Percentiles rank a stretch among this genome's conserved stretches.
Evolutionary conservation across 495 filamentous ascomycete genomes (phyloP).

Genomic region (Tetracladium setigerum): DNA sequence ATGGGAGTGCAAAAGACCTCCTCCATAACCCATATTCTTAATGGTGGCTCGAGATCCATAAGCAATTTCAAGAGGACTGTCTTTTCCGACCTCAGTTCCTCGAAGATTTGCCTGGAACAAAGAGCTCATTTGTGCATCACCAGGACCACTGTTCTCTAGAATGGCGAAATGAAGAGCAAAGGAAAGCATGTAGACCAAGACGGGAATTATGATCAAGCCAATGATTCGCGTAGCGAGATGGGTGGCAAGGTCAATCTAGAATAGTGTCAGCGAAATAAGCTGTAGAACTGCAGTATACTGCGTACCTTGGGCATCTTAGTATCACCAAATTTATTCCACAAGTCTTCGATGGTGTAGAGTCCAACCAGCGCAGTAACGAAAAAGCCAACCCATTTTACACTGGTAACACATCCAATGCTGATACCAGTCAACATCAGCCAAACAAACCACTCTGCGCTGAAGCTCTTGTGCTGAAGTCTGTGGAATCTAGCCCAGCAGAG

Average conservation of each 20-base stretch:
- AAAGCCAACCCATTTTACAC: constrained; percentile 95
- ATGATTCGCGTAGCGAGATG: constrained; percentile 75
- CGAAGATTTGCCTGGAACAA: constrained; percentile 94
- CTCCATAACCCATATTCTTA: constrained; percentile 99
- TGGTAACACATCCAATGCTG: constrained; percentile 95
- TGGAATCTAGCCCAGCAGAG: constrained; percentile 97
- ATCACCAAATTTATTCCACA: constrained; percentile 98
- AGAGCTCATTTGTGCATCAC: constrained; percentile 98
- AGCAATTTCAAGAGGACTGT: constrained; percentile 88
- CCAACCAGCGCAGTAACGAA: constrained; percentile 94
- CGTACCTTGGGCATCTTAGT: constrained; percentile 76
- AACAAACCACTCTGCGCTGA: constrained; percentile 80
- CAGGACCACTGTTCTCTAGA: constrained; percentile 87
- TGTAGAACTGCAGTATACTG: not conserved
- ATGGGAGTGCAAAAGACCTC: constrained; percentile 95
- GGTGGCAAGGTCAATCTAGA: constrained; percentile 60
- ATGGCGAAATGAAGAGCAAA: constrained; percentile 92
- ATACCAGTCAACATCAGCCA: constrained; percentile 90
- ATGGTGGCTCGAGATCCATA: constrained; percentile 84
- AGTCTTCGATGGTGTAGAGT: constrained; percentile 89
- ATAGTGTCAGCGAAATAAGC: constrained; percentile 3
- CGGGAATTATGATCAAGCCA: constrained; percentile 81
- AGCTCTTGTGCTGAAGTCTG: constrained; percentile 70
- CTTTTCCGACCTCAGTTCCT: constrained; percentile 87
- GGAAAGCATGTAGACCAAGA: constrained; percentile 86